These are phyloP conservation scores for Candida krabiensis DNA, from an alignment of 805 yeast genomes.

Conservation along the genomic window DNA sequence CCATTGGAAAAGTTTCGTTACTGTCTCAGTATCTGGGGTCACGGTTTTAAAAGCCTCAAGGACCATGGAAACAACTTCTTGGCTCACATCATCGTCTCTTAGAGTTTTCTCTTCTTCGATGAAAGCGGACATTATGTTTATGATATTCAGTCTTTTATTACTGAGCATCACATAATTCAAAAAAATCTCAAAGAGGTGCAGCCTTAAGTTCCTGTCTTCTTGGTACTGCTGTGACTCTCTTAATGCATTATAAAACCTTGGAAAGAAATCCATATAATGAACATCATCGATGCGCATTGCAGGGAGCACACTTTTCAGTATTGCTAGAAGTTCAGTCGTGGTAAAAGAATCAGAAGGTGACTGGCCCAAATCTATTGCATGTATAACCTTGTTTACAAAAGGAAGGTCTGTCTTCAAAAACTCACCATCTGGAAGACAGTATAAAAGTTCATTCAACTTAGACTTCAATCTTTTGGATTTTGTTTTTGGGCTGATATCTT, in stretches of 20 bases:
- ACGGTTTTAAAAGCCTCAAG: slow-evolving; percentile 30
- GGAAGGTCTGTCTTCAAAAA: slow-evolving; percentile 27
- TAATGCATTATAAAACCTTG: slow-evolving; percentile 32
- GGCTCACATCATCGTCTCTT: slow-evolving; percentile 13
- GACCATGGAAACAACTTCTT: slow-evolving; percentile 27
- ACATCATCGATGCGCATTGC: slow-evolving; percentile 32
- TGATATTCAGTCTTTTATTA: slow-evolving; percentile 24
- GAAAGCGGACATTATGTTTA: slow-evolving; percentile 29
- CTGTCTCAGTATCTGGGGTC: slow-evolving; percentile 30
- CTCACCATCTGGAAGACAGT: slow-evolving; percentile 20
- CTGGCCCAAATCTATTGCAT: slow-evolving; percentile 28
- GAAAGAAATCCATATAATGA: slow-evolving; percentile 31
- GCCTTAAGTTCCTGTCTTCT: slow-evolving; percentile 19
- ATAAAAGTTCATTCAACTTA: slow-evolving; percentile 20
- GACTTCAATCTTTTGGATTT: slow-evolving; percentile 26
- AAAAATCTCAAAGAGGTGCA: slow-evolving; percentile 34
- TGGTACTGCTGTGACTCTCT: slow-evolving; percentile 26
- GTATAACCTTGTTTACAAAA: slow-evolving; percentile 29
- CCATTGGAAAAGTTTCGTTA: slow-evolving; percentile 21
- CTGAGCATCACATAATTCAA: slow-evolving; percentile 32
- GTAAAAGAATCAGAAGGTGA: slow-evolving; percentile 25
- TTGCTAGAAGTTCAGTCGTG: slow-evolving; percentile 21
- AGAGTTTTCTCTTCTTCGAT: slow-evolving; percentile 23
- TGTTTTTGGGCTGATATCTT: slow-evolving; percentile 26
- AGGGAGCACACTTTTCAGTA: slow-evolving; percentile 25